phyloP scores from a whole-genome alignment of 495 filamentous ascomycete species.

The Penicillium simplicissimum region DNA sequence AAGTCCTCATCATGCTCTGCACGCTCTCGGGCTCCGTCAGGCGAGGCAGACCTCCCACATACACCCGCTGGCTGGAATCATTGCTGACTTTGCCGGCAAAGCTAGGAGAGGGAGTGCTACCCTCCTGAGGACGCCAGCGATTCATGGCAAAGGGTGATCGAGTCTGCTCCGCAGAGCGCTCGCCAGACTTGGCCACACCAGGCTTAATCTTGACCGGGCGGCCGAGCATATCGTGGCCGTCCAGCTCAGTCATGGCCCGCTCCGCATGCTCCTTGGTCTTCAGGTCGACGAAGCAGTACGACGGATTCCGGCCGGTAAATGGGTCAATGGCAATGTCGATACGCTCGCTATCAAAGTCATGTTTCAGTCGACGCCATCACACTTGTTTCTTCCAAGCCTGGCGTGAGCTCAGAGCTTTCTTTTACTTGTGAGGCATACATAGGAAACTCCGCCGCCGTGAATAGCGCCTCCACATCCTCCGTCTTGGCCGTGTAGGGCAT shows the following conservation, averaged over 20 bases:
- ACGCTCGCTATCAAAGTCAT: constrained; percentile 46
- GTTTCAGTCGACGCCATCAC: constrained; percentile 27
- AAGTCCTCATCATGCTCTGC: constrained; percentile 51
- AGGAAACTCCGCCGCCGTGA: constrained; percentile 47
- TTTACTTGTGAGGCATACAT: constrained; percentile 33
- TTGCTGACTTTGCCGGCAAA: constrained; percentile 24
- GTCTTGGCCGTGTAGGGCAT: constrained; percentile 64
- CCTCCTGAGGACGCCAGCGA: constrained; percentile 40
- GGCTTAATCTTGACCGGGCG: constrained; percentile 63
- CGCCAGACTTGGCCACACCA: constrained; percentile 49
- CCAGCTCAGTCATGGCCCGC: constrained; percentile 54
- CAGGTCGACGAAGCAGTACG: constrained; percentile 72
- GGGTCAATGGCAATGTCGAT: constrained; percentile 70
- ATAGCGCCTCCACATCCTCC: constrained; percentile 60
- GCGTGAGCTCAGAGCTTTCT: not conserved
- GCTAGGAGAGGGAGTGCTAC: constrained; percentile 1
- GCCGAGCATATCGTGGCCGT: constrained; percentile 53
- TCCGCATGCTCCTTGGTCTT: constrained; percentile 55
- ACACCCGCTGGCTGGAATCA: constrained; percentile 56
- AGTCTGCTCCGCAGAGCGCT: constrained; percentile 7
- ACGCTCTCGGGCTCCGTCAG: constrained; percentile 57
- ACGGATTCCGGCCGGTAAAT: constrained; percentile 66
- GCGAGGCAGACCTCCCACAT: constrained; percentile 62
- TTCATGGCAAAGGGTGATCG: constrained; percentile 33
- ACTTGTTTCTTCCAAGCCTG: not conserved